Base-by-base conservation (phyloP, 805 yeast genomes). In the Cyberlindnera galapagoensis region DNA sequence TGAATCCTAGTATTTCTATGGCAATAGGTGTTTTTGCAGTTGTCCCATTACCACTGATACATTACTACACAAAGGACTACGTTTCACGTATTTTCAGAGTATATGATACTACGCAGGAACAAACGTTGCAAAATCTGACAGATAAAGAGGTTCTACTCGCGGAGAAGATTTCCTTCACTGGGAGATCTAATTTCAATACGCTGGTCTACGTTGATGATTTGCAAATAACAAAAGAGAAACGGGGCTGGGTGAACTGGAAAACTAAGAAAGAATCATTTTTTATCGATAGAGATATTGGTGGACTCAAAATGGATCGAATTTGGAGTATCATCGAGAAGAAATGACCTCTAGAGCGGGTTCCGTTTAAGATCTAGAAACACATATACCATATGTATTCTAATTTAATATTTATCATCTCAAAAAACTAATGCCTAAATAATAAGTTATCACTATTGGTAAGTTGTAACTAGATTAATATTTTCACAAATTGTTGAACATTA, bases 261-360 rank as follows among this genome's bases (percentile, higher is more conserved):
- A 53, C 58, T 12, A 52, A 56, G 8, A 59, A 69, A 29, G 53
- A 58, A 12, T 12, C 28, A 1, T 75, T 63, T 51, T 80, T 75
- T 47, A 70, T 84, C 3, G 71, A 67, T 11, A 94, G 84, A 47
- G 80, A 83, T 42, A 62, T 80, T 26, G 92, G 94, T 3, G 94
- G 94, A 3, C 59, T 81, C 51, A 74, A 74, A 42, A 84, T 84
- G 94, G 92, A 84, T 47, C 61, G 95, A 34, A 57, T 84, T 5
- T 80, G 94, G 90, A 86, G 88, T 0, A 71, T 82, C n/a, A 73
- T 80, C 1, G 94, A 85, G 51, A 60, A 61, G 30, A 75, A 79
- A n/a, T n/a, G n/a, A n/a, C n/a, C n/a, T n/a, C n/a, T n/a, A n/a
- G n/a, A n/a, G n/a, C n/a, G n/a, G n/a, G n/a, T n/a, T n/a, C n/a